Evolutionary conservation across 257 asterid species (phyloP).

Genomic region (Lycium barbarum): DNA sequence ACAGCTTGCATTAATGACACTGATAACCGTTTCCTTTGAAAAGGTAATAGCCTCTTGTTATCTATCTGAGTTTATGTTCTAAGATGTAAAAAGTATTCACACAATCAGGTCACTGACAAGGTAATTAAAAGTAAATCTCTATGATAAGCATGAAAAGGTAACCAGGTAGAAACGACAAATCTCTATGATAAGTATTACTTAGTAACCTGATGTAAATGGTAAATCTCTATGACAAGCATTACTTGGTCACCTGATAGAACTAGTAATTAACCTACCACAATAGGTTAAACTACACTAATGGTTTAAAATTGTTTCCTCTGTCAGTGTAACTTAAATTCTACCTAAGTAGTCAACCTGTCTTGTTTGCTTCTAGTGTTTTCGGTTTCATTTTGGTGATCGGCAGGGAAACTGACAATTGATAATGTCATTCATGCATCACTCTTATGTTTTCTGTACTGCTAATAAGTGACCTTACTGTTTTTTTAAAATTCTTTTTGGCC

Average conservation of each 20-base stretch:
- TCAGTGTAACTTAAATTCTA: neutral
- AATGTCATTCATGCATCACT: neutral
- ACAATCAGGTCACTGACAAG: too few relatives aligned
- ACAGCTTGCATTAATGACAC: conserved; percentile 48
- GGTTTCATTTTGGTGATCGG: neutral
- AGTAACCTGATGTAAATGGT: too few relatives aligned
- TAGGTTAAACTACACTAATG: neutral
- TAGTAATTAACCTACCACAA: neutral
- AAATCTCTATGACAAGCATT: neutral
- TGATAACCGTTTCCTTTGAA: conserved; percentile 39
- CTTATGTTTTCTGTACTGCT: neutral
- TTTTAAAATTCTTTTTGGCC: neutral
- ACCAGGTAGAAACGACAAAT: too few relatives aligned
- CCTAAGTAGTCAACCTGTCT: neutral
- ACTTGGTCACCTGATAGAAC: neutral
- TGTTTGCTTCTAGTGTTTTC: neutral
- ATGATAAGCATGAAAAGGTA: too few relatives aligned
- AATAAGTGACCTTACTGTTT: neutral
- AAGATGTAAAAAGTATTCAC: too few relatives aligned
- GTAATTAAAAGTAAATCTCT: too few relatives aligned
- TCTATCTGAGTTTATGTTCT: neutral
- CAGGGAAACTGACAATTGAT: neutral
- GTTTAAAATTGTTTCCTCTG: neutral
- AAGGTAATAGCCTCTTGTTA: conserved; percentile 39
- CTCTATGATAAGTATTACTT: too few relatives aligned